Percentiles rank a stretch among this genome's conserved stretches.
Conservation (phyloP, 2,329 filamentous ascomycete species). For the Xylogone sp. region DNA sequence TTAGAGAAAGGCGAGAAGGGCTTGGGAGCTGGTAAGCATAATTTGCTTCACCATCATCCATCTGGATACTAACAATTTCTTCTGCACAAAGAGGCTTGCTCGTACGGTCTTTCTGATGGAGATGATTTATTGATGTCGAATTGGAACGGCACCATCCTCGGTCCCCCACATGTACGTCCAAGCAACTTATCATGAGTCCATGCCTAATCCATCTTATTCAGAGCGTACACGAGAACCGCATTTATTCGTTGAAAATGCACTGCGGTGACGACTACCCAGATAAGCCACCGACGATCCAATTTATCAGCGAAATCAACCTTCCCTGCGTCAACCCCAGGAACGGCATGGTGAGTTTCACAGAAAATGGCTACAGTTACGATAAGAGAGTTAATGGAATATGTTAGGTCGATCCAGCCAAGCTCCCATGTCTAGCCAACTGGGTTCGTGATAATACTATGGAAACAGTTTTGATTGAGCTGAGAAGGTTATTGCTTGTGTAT, state of each 20-base stretch:
- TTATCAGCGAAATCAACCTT: slow-evolving; percentile 93
- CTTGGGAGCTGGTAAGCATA: slow-evolving; percentile 71
- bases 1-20: slow-evolving; percentile 99
- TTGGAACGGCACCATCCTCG: slow-evolving; percentile 97
- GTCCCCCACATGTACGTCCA: slow-evolving; percentile 81
- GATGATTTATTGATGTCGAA: slow-evolving; percentile 96
- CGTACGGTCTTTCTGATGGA: slow-evolving; percentile 89
- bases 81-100: slow-evolving; percentile 74
- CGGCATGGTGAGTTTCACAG: slow-evolving; percentile 56
- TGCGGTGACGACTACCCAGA: slow-evolving; percentile 90
- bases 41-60: slow-evolving; percentile 3
- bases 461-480: slow-evolving; percentile 81
- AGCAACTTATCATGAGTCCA: not conserved
- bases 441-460: slow-evolving; percentile 94
- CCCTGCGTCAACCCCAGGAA: slow-evolving; percentile 82
- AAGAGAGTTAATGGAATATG: not conserved
- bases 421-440: slow-evolving; percentile 87
- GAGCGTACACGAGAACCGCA: slow-evolving; percentile 97
- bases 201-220: slow-evolving; percentile 31
- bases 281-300: slow-evolving; percentile 82
- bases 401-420: slow-evolving; percentile 75
- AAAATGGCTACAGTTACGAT: not conserved
- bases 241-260: slow-evolving; percentile 97
- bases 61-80: slow-evolving; percentile 6
- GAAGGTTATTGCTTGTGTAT: slow-evolving; percentile 51